Evolutionary conservation across 306 rosid species (phyloP), one percentile per base, ranked within the genome.

Genomic region (Aeschynomene evenia): DNA sequence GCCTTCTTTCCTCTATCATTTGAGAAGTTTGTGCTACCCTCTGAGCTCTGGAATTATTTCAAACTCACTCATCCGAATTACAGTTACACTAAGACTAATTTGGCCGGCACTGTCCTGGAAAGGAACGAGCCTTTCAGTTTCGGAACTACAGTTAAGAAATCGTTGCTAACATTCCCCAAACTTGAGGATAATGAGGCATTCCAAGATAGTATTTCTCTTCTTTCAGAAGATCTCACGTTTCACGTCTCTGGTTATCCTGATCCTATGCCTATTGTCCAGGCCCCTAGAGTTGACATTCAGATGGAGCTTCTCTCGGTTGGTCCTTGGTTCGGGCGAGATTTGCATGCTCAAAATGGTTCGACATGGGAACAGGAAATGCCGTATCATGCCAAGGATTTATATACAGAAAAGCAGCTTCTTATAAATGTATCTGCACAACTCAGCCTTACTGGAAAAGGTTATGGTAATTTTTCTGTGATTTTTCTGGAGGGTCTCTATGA

Each of bases 401-500:
- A 76, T 84, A 87, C 94, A 3, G 95, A 94, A 82, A 86, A 84
- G 45, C 96, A 94, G 77, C 94, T 87, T 59, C 96, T 94, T 72
- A 34, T 90, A 73, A 94, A 94, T 85, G 91, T 94, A 60, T 94
- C 98, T 14, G 89, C 92, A 49, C 90, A 86, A 39, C 88, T 94
- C 70, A 80, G 80, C 34, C 80, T 94, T 37, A 11, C 72, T 23
- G 90, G 88, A 71, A 81, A 85, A 77, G 76, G 37, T 9, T 79
- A 79, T 71, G 59, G 68, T 56, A 88, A 85, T 68, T 77, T 90
- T 63, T 87, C 92, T 29, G 68, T 74, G 11, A 84, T 94, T 52
- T 90, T 81, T 74, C 71, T 94, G 55, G 98, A 94, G 77, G 98
- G 98, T 63, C 79, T 88, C 61, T 90, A 90, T 66, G 95, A 94